Conservation (phyloP, 148 eudicot genomes). For the Nepenthes mirabilis region DNA sequence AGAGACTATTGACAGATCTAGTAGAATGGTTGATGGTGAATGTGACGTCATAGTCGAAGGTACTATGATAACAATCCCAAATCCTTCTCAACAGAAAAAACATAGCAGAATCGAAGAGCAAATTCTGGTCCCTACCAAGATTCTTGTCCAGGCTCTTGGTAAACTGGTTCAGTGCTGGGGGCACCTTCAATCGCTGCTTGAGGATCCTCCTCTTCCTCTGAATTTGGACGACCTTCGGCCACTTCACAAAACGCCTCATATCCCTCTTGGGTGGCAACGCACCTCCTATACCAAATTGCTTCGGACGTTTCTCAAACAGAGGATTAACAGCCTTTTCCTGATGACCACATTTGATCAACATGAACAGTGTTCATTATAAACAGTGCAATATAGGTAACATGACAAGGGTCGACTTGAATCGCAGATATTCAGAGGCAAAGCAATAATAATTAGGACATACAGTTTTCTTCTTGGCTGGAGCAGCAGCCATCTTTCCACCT, state of each 20-base stretch:
- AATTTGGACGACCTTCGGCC: slow-evolving; percentile 48
- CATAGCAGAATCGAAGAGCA: background rate
- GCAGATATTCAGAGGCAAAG: background rate
- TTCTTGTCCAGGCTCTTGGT: slow-evolving; percentile 51
- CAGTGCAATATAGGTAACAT: background rate
- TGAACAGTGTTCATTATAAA: background rate
- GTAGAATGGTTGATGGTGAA: no score
- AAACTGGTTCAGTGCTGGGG: slow-evolving; percentile 52
- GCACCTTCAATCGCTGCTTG: slow-evolving; percentile 49
- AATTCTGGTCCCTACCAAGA: slow-evolving; percentile 15
- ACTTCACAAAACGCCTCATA: slow-evolving; percentile 38
- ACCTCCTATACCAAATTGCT: slow-evolving; percentile 58
- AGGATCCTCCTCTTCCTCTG: slow-evolving; percentile 60
- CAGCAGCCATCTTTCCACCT: slow-evolving; percentile 24
- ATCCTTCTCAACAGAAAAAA: no score
- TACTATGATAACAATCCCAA: no score
- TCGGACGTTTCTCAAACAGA: slow-evolving; percentile 42
- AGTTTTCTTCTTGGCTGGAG: slow-evolving; percentile 31
- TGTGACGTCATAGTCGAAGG: no score
- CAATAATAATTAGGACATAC: slow-evolving; percentile 4
- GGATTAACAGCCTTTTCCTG: slow-evolving; percentile 44
- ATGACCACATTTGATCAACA: background rate
- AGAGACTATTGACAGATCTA: no score
- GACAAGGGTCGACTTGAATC: background rate
- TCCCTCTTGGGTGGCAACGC: slow-evolving; percentile 55